Evolutionary conservation across 345 rosid species (phyloP), one percentile per base, ranked within the genome.

Genomic region (Euphorbia peplus): DNA sequence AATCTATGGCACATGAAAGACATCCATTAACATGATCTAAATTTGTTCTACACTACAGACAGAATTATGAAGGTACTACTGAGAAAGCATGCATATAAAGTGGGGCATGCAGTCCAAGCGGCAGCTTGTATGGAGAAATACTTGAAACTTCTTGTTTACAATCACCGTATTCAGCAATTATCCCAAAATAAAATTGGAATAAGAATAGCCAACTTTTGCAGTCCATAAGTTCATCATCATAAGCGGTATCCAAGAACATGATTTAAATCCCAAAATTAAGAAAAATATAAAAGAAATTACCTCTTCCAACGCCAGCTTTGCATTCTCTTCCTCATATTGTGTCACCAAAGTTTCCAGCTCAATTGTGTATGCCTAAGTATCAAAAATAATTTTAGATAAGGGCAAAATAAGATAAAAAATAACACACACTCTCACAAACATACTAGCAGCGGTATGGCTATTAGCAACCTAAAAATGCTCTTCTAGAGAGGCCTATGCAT

Each of bases 281-380:
- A 13, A 13, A 0, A 51, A 8, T 5, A 51, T 5, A 18, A 18
- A n/a, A 21, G 19, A 21, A 21, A 2, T 2, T 80, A 87, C 91
- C 91, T 81, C 87, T 71, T 87, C 87, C 57, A 67, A 76, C 63
- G 71, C 28, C n/a, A 87, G 71, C 44, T 73, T 72, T 7, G 87
- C 80, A 50, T 83, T 76, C 66, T 87, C 91, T 70, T 81, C 87
- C 80, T 87, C 89, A 69, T 83, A 67, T 66, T 73, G 86, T 24
- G 82, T 76, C 60, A 87, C 91, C 73, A 74, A 68, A 22, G 83
- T 69, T 71, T 87, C 89, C 32, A 87, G 68, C 72, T 87, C 86
- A 63, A 81, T 78, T 0, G 87, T 87, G 67, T 84, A 83, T 7
- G 91, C 91, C 91, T 87, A 50, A 57, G 56, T 16, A 71, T 39